phyloP scores from a whole-genome alignment of 2,329 filamentous ascomycete genomes.

The Daldinia eschscholtzii region DNA sequence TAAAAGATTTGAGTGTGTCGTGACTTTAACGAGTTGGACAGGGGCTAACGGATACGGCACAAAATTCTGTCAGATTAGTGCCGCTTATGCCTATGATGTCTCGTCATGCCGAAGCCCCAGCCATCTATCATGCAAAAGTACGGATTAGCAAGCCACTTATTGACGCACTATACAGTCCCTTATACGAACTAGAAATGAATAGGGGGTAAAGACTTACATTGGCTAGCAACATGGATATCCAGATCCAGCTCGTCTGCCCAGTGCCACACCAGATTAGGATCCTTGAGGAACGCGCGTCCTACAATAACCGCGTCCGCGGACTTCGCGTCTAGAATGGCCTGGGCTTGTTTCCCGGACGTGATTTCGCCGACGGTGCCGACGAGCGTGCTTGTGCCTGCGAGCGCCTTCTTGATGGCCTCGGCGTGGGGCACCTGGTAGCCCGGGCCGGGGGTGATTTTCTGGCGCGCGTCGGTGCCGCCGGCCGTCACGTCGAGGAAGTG shows the following conservation, averaged over 20 bases:
- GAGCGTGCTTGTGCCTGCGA: conserved; percentile 70
- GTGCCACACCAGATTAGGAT: conserved; percentile 69
- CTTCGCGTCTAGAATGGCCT: conserved; percentile 64
- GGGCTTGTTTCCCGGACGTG: conserved; percentile 67
- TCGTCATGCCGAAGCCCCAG: conserved; percentile 43
- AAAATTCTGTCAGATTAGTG: not conserved
- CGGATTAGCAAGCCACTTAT: conserved; percentile 13
- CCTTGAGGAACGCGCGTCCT: conserved; percentile 73
- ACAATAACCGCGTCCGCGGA: conserved; percentile 68
- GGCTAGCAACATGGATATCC: conserved; percentile 70
- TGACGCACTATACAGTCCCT: too few species aligned
- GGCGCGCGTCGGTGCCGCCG: conserved; percentile 72
- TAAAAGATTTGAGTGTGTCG: too few species aligned
- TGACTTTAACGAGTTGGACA: too few species aligned
- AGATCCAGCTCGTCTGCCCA: conserved; percentile 72
- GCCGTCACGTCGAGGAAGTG: conserved; percentile 81
- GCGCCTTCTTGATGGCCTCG: conserved; percentile 75
- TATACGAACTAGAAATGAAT: not conserved
- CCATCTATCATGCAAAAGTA: conserved; percentile 13
- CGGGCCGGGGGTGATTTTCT: conserved; percentile 69
- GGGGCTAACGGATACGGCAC: not conserved
- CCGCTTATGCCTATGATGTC: conserved; percentile 39
- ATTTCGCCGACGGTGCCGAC: conserved; percentile 72
- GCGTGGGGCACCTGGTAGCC: conserved; percentile 80
- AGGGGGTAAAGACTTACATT: conserved; percentile 50